Conservation (phyloP, 176 grass and related monocot genomes). For the Paspalum notatum region DNA sequence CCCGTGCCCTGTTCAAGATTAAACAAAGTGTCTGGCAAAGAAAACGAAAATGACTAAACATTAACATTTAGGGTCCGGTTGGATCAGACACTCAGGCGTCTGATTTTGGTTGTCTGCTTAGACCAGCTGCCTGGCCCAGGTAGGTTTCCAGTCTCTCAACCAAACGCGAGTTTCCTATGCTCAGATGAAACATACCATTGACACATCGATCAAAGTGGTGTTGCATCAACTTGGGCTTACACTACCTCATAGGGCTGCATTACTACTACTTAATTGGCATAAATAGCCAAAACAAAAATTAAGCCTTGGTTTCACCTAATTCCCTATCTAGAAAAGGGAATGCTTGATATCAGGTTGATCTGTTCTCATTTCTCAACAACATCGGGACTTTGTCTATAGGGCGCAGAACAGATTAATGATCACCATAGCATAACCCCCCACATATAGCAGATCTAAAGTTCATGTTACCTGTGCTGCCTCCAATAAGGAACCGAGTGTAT, state of each 20-base stretch:
- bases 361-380: no score
- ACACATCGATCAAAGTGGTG: no score
- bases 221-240: not conserved
- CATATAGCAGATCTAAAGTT: no score
- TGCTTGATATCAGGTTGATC: not conserved
- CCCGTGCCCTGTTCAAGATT: not conserved
- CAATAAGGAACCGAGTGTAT: not conserved
- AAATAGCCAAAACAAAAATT: no score
- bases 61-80: not conserved
- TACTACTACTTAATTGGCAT: not conserved
- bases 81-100: no score
- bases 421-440: no score
- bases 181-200: constrained; percentile 3
- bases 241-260: not conserved
- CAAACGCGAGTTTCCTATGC: not conserved
- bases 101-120: no score
- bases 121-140: no score
- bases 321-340: not conserved
- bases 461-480: not conserved
- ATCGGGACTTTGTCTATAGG: no score
- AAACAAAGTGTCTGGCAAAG: not conserved
- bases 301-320: not conserved
- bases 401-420: no score
- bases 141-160: no score
- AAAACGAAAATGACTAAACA: not conserved